Evolutionary conservation across 345 rosid genomes (phyloP), one percentile per base, ranked within the genome.

Genomic region (Excoecaria cochinchinensis): DNA sequence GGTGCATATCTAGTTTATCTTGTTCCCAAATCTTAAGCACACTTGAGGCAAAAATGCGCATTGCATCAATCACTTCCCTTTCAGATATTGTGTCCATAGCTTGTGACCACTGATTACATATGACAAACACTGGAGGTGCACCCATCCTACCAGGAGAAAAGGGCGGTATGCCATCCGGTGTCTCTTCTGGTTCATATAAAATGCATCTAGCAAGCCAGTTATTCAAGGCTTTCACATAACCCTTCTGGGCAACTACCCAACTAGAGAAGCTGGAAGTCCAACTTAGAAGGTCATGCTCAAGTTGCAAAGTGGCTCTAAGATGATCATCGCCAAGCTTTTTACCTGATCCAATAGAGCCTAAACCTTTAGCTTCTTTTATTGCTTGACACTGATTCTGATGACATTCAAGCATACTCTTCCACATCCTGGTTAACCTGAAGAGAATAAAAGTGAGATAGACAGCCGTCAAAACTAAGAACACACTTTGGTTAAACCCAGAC

Each of bases 31-130:
- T 85, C 81, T 90, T 91, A 85, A 85, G 76, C 81, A 96, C 91
- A 6, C 88, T 82, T 47, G 21, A 83, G 4, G 90, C 88, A 81
- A 96, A 91, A 25, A 80, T 61, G 46, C 84, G 86, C 95, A 96
- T 86, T 10, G 99, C 89, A 40, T 82, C 82, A 48, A 96, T 77
- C 42, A 93, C 99, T 90, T 90, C 97, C 84, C 82, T 90, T 83
- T 93, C 99, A 1, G 97, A 90, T 83, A 92, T 84, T 63, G 91
- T 80, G 3, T 87, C 92, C 78, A 96, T 47, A 75, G 92, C 89
- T 82, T 91, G 92, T 46, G 95, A 86, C 99, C 99, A 96, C 76
- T 92, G 99, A 82, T 96, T 85, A 80, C 99, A 96, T 51, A 96
- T 90, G 39, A 96, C 97, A 66, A 96, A 96, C 21, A 96, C 87